Percentiles rank a stretch among this genome's conserved stretches.
These are phyloP conservation scores for Phyllostachys edulis DNA, from an alignment of 176 grass and related monocot genomes.

Conservation along the genomic window DNA sequence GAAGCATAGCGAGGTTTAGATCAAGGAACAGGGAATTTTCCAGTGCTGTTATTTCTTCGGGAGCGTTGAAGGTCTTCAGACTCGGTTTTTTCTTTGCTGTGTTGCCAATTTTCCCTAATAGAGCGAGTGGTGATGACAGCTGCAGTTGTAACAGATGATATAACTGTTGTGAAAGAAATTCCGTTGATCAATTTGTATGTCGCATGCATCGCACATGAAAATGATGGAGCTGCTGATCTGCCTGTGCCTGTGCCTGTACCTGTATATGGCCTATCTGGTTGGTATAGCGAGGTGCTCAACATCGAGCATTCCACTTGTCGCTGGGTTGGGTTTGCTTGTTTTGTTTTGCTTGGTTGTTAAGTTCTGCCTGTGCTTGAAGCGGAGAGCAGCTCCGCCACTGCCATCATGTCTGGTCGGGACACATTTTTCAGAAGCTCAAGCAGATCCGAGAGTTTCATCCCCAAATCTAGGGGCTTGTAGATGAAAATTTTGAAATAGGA, in stretches of 20 bases:
- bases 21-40: constrained; percentile 5
- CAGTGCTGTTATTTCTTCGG: constrained; percentile 1
- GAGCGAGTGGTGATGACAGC: constrained; percentile 17
- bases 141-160: constrained; percentile 28
- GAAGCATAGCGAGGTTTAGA: constrained; percentile 40
- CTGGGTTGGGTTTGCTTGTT: too few relatives aligned
- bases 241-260: neutral
- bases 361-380: too few relatives aligned
- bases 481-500: too few relatives aligned
- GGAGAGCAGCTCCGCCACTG: too few relatives aligned
- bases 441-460: too few relatives aligned
- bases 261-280: neutral
- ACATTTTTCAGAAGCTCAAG: too few relatives aligned
- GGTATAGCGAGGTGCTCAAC: neutral
- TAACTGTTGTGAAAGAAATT: constrained; percentile 31
- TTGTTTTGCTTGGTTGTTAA: too few relatives aligned
- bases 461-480: too few relatives aligned
- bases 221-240: neutral
- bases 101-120: constrained; percentile 46
- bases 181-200: constrained; percentile 4
- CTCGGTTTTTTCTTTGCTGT: constrained; percentile 17
- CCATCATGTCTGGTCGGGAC: too few relatives aligned
- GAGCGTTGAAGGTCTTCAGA: constrained; percentile 6
- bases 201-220: neutral
- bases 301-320: too few relatives aligned